Evolutionary conservation across 2,329 filamentous ascomycete genomes (phyloP).

Genomic region (Colletotrichum lupini): DNA sequence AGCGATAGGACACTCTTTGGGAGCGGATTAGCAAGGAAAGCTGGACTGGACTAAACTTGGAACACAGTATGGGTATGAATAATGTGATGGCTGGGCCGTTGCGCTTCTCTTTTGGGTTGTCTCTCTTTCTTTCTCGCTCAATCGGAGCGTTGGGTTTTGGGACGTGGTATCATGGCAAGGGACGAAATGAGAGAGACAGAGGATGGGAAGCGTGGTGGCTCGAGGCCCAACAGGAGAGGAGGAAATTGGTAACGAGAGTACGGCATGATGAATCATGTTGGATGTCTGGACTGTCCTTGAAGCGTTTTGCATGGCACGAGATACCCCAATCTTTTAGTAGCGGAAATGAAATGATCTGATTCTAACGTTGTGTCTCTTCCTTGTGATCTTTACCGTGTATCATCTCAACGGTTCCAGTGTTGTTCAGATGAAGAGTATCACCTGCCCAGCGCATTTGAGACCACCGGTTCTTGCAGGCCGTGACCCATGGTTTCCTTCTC

Average conservation of each 20-base stretch:
- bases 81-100: constrained; percentile 33
- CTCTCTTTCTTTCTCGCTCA: background rate
- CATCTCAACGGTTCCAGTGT: too few relatives aligned
- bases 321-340: constrained; percentile 34
- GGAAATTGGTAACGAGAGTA: constrained; percentile 6
- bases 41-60: constrained; percentile 14
- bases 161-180: background rate
- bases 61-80: background rate
- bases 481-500: too few relatives aligned
- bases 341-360: constrained; percentile 14
- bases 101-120: constrained; percentile 15
- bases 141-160: background rate
- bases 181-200: background rate
- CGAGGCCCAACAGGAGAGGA: background rate
- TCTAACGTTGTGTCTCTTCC: background rate
- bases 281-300: constrained; percentile 32
- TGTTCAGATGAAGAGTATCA: too few relatives aligned
- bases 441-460: too few relatives aligned
- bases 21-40: constrained; percentile 6
- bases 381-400: background rate
- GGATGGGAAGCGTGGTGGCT: constrained; percentile 9
- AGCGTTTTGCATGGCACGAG: constrained; percentile 33
- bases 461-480: too few relatives aligned
- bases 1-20: constrained; percentile 8
- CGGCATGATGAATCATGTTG: constrained; percentile 30